phyloP scores from a whole-genome alignment of 257 asterid genomes.

The Ophiorrhiza pumila region DNA sequence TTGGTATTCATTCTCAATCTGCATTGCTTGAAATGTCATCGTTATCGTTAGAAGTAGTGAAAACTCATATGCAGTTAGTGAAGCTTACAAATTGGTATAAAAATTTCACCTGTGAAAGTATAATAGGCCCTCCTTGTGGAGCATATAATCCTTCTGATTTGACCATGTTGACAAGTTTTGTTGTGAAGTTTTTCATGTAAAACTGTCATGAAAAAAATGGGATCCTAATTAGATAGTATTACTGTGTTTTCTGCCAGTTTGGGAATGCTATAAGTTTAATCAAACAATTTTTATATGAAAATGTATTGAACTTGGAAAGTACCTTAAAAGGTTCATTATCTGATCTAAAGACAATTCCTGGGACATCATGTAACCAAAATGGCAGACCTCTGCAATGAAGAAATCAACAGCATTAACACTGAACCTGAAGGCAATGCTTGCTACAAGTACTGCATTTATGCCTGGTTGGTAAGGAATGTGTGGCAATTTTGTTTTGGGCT shows the following conservation, averaged over 20 bases:
- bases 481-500: too few relatives aligned
- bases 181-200: too few relatives aligned
- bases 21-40: not conserved
- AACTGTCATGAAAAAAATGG: conserved; percentile 31
- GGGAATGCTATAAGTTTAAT: not conserved
- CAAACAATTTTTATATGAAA: not conserved
- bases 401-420: not conserved
- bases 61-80: not conserved
- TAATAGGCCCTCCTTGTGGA: too few relatives aligned
- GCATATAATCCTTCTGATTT: too few relatives aligned
- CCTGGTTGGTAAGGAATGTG: too few relatives aligned
- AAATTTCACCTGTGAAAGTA: conserved; percentile 60
- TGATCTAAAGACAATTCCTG: conserved; percentile 55
- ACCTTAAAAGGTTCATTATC: conserved; percentile 80
- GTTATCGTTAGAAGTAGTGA: too few relatives aligned
- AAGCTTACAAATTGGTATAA: not conserved
- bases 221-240: too few relatives aligned
- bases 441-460: too few relatives aligned
- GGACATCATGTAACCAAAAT: conserved; percentile 81
- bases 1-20: conserved; percentile 89
- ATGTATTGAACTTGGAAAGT: not conserved
- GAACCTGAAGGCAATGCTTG: too few relatives aligned
- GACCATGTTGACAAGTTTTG: too few relatives aligned
- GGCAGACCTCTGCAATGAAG: conserved; percentile 61
- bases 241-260: not conserved